These are phyloP conservation scores for Betula pendula DNA, from an alignment of 306 rosid species.

Conservation along the genomic window DNA sequence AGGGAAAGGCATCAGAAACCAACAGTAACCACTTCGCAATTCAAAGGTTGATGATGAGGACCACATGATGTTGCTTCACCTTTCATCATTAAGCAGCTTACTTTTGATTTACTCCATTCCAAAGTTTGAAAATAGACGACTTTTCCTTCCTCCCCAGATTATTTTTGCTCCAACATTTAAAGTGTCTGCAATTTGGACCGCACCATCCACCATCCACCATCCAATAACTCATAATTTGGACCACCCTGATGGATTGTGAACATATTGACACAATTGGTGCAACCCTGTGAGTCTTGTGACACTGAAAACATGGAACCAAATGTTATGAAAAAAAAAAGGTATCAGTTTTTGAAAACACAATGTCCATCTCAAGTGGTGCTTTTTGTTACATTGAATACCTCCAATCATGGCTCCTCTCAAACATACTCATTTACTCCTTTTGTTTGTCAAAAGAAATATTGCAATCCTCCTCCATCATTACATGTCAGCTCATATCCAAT, in stretches of 20 bases:
- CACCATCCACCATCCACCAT: not conserved
- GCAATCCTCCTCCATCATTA: not conserved
- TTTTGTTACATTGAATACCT: not conserved
- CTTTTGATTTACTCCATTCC: conserved; percentile 37
- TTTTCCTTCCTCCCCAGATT: conserved; percentile 9
- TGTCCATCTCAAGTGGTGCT: not conserved
- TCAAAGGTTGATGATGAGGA: conserved; percentile 44
- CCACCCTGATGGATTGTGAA: not conserved
- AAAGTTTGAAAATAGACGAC: conserved; percentile 24
- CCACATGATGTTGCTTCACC: conserved; percentile 47
- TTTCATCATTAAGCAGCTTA: conserved; percentile 26
- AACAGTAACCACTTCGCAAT: conserved; percentile 23
- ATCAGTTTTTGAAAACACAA: not conserved
- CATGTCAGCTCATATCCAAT: not conserved
- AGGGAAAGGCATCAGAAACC: not conserved
- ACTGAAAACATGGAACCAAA: not conserved
- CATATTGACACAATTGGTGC: not conserved
- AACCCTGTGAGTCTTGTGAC: not conserved
- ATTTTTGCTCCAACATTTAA: not conserved
- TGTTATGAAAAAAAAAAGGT: not conserved
- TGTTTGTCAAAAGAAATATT: not conserved
- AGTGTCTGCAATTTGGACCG: not conserved
- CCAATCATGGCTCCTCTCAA: not conserved
- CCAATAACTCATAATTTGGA: not conserved
- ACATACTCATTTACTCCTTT: not conserved